These are phyloP conservation scores for Citrus sinensis DNA, from an alignment of 345 rosid genomes.

Conservation along the genomic window DVS_A1.0 CM039163.1:40655501-40656000, in stretches of 20 bases:
- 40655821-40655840: conserved; percentile 13
- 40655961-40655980: too few species aligned
- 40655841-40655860: too few species aligned
- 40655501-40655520: too few species aligned
- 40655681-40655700: too few species aligned
- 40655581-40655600: neutral
- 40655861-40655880: too few species aligned
- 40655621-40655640: neutral
- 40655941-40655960: too few species aligned
- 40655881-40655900: too few species aligned
- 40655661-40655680: neutral
- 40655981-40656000: too few species aligned
- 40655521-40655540: neutral
- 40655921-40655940: too few species aligned
- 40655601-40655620: too few species aligned
- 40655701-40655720: neutral
- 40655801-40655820: neutral
- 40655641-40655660: neutral
- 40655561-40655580: neutral
- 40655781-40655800: neutral
- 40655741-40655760: neutral
- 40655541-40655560: neutral
- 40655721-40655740: neutral
- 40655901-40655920: too few species aligned
- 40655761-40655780: neutral